These are phyloP conservation scores for Lentinus polychrous DNA, from an alignment of 1,284 basidiomycete species.

Conservation along the genomic window DNA sequence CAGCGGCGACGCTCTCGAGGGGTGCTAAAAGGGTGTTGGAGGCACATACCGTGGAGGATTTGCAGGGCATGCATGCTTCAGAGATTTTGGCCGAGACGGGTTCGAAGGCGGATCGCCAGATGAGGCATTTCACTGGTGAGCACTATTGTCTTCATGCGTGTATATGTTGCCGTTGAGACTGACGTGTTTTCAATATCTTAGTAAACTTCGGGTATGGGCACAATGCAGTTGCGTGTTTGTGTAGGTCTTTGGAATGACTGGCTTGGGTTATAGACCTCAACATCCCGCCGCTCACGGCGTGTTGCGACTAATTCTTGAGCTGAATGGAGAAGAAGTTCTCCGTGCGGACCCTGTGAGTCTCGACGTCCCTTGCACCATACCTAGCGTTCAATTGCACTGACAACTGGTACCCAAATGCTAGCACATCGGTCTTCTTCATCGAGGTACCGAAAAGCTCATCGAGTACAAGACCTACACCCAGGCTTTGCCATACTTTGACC, in stretches of 20 bases:
- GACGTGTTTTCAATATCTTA: slow-evolving; percentile 29
- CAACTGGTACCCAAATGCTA: slow-evolving; percentile 21
- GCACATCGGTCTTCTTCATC: slow-evolving; percentile 95
- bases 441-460: slow-evolving; percentile 98
- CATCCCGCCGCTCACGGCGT: slow-evolving; percentile 99
- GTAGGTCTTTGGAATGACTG: neutral
- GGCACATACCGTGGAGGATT: slow-evolving; percentile 71
- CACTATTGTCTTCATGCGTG: slow-evolving; percentile 14
- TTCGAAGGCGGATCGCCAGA: slow-evolving; percentile 68
- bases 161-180: neutral
- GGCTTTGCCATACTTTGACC: slow-evolving; percentile 98
- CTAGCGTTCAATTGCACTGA: slow-evolving; percentile 6
- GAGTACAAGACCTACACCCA: slow-evolving; percentile 99
- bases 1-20: slow-evolving; percentile 17
- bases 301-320: slow-evolving; percentile 93
- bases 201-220: slow-evolving; percentile 83
- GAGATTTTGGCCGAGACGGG: slow-evolving; percentile 77
- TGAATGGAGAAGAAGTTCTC: slow-evolving; percentile 95
- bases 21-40: slow-evolving; percentile 45
- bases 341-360: slow-evolving; percentile 78
- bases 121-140: slow-evolving; percentile 89
- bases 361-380: slow-evolving; percentile 2
- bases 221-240: neutral
- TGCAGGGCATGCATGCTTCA: slow-evolving; percentile 71
- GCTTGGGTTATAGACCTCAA: slow-evolving; percentile 60